Conservation (phyloP, 257 asterid species). For the Scutellaria baicalensis region DNA sequence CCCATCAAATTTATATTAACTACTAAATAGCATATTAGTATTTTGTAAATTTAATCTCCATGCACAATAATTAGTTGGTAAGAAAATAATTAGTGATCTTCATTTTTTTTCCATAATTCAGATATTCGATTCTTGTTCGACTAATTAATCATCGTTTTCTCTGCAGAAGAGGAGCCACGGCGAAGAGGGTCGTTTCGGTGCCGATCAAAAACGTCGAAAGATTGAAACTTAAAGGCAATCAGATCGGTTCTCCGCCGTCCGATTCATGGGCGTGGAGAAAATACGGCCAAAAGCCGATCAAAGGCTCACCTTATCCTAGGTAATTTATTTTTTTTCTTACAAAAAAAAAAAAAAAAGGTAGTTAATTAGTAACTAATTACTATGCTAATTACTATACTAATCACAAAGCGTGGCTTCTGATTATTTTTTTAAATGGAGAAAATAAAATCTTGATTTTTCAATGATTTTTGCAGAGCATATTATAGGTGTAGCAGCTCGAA, state of each 20-base stretch:
- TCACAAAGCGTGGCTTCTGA: too few relatives aligned
- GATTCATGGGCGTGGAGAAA: conserved; percentile 99
- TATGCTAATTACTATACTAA: too few relatives aligned
- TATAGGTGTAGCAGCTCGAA: conserved; percentile 94
- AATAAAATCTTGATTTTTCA: neutral
- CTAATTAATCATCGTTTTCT: neutral
- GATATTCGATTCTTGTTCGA: too few relatives aligned
- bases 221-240: conserved; percentile 61
- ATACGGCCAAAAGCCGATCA: conserved; percentile 92
- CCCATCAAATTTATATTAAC: neutral
- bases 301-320: conserved; percentile 98
- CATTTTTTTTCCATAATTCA: too few relatives aligned
- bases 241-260: conserved; percentile 76
- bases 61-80: conserved; percentile 24
- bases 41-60: conserved; percentile 9
- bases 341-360: too few relatives aligned
- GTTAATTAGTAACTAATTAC: too few relatives aligned
- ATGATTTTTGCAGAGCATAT: conserved; percentile 53
- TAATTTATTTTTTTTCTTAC: neutral
- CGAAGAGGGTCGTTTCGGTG: conserved; percentile 71
- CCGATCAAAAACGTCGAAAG: conserved; percentile 73
- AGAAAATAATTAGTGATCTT: neutral
- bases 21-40: neutral
- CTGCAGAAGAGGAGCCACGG: conserved; percentile 52
- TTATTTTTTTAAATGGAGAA: too few relatives aligned